These are phyloP conservation scores for Symbiodinium pilosum DNA, from an alignment of 73 alveolate genomes.

Conservation along the genomic window DNA sequence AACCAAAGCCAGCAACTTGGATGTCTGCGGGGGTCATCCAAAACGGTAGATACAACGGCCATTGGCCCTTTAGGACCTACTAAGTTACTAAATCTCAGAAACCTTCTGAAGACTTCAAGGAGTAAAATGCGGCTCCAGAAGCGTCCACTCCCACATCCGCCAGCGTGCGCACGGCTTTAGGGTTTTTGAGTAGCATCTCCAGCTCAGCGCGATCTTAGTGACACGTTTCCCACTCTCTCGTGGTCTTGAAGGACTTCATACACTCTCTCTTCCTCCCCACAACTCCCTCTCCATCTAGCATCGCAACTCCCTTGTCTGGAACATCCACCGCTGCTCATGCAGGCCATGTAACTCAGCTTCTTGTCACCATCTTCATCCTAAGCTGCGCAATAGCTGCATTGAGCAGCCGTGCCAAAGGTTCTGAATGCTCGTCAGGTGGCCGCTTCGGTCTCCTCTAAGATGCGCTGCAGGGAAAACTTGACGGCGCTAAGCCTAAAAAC, in stretches of 20 bases:
- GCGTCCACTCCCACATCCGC: conserved; percentile 83
- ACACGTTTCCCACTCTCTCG: not conserved
- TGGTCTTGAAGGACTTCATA: not conserved
- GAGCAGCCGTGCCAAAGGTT: not conserved
- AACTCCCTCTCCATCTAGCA: too few relatives aligned
- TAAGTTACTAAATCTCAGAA: too few relatives aligned
- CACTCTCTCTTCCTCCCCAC: too few relatives aligned
- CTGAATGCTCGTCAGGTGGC: conserved; percentile 6
- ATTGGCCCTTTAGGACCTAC: too few relatives aligned
- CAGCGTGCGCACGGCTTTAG: conserved; percentile 76
- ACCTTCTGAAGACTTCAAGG: too few relatives aligned
- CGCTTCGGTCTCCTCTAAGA: conserved; percentile 85
- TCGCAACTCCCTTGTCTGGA: not conserved
- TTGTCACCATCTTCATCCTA: conserved; percentile 87
- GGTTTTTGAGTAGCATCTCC: conserved; percentile 58
- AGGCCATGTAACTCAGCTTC: conserved; percentile 30
- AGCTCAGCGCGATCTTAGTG: conserved; percentile 81
- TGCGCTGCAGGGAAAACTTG: conserved; percentile 53
- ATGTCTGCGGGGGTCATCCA: too few relatives aligned
- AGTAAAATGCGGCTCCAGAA: not conserved
- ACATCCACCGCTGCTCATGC: not conserved
- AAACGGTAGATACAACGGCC: too few relatives aligned
- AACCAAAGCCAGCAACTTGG: conserved; percentile 78
- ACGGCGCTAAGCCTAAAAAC: conserved; percentile 62
- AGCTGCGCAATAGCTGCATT: not conserved